Base-by-base conservation (phyloP, 495 filamentous ascomycete genomes). In the Xylaria intraflava region DNA sequence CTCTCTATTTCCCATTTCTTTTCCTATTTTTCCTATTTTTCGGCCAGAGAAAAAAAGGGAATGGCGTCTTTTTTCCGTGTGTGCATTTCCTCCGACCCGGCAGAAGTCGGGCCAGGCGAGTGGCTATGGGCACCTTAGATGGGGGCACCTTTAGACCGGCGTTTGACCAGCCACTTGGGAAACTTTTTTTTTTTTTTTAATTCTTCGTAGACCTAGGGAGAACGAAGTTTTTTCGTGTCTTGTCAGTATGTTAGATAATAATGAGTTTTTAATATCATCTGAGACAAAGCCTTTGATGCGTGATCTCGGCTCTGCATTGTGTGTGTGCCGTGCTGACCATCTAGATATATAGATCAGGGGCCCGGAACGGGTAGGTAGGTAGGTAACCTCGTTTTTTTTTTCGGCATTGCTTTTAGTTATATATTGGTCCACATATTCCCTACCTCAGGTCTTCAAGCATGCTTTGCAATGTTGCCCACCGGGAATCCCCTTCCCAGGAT, bases 401-500 rank as follows among this genome's bases (percentile, higher is more conserved):
- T 12, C n/a, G n/a, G n/a, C n/a, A n/a, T n/a, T 39, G 14, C 11
- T 35, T 35, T n/a, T 35, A 35, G 14, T 10, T 11, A n/a, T n/a
- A n/a, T n/a, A 23, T 20, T 12, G 39, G 6, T 6, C 20, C 17
- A 17, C 12, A 30, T 23, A 29, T 6, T 38, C 7, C 20, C n/a
- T 27, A 43, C 29, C 26, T 84, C 66, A 92, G 66, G 36, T 78
- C 85, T 47, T 83, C 75, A 72, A 86, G 53, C 51, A 78, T 70
- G 51, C 69, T 77, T 65, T 76, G 68, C 67, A 97, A 66, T 45
- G 65, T 76, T 46, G 77, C 74, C 84, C 84, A 96, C 52, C 80
- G 87, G 50, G 78, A 72, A 38, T 76, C 85, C 2, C 76, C 88
- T 70, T 94, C 90, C 89, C 90, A 96, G 5, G 67, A 78, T 57